Conservation (phyloP, 345 rosid genomes). For the Lepidium didymum region DNA sequence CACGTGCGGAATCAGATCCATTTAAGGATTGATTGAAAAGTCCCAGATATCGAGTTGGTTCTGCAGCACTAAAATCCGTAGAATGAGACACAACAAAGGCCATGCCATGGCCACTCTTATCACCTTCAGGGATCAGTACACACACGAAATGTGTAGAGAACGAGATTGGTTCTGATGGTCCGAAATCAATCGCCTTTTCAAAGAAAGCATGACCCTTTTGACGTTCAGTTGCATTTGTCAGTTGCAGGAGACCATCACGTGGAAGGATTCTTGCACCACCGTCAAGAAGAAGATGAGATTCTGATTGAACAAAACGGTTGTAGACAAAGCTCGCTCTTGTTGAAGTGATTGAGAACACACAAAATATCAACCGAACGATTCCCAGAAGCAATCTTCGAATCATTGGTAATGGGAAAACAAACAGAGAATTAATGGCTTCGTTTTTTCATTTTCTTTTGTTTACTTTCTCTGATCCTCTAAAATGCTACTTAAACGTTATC, state of each 20-base stretch:
- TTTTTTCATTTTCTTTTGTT: background rate
- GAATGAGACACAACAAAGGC: slow-evolving; percentile 36
- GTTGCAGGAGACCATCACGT: slow-evolving; percentile 33
- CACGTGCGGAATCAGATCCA: slow-evolving; percentile 32
- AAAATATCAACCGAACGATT: background rate
- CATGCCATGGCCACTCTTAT: slow-evolving; percentile 41
- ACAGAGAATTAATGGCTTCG: background rate
- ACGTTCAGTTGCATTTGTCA: slow-evolving; percentile 34
- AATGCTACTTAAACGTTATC: background rate
- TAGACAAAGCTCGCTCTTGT: slow-evolving; percentile 32
- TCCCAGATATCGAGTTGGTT: slow-evolving; percentile 33
- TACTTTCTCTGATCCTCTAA: background rate
- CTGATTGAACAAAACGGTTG: slow-evolving; percentile 32
- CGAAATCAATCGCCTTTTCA: slow-evolving; percentile 29
- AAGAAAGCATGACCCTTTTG: slow-evolving; percentile 43
- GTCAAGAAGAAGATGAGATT: slow-evolving; percentile 6
- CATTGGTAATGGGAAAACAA: slow-evolving; percentile 16
- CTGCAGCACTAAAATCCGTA: background rate
- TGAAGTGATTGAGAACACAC: slow-evolving; percentile 14
- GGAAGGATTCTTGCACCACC: slow-evolving; percentile 34
- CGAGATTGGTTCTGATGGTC: slow-evolving; percentile 28
- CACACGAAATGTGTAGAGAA: slow-evolving; percentile 39
- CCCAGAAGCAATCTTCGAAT: slow-evolving; percentile 13
- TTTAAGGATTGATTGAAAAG: slow-evolving; percentile 30
- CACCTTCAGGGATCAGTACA: slow-evolving; percentile 24